Evolutionary conservation across 2,329 filamentous ascomycete genomes (phyloP), one percentile per base, ranked within the genome.

Genomic region (Zasmidium angulare): DNA sequence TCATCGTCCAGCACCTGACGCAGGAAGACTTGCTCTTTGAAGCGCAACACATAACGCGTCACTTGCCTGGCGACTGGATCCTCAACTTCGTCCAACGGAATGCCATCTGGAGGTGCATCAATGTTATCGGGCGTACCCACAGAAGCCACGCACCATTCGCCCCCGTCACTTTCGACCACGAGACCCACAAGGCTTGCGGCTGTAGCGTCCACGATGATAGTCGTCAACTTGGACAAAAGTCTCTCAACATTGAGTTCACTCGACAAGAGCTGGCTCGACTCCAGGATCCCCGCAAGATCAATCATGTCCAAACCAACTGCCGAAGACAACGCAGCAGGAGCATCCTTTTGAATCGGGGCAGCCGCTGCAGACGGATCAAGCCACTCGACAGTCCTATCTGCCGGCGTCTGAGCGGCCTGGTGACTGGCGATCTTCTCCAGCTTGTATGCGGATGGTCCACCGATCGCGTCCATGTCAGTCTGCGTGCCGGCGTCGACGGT

Each of bases 191-290:
- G 79, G 1, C 88, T 88, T 9, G 88, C 89, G 43, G 89, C 89
- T 53, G 89, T 91, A 0, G 88, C 91, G 66, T 92, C 88, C 23
- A 93, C 75, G 51, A 93, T 90, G 62, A 93, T 90, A 62, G 91
- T 86, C 66, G 89, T 90, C 86, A 93, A 91, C 46, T 89, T 92
- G 68, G 88, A 87, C 61, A 93, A 81, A 2, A 93, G 81, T 67
- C 88, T 84, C 63, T 93, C 89, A 12, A 93, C 84, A 64, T 89
- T 84, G 11, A 93, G 76, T 53, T 92, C 88, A 17, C 89, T 92
- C 3, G 89, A 93, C 47, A 93, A 87, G 47, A 93, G 84, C 70
- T 92, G 90, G 10, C 88, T 91, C 2, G 88, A 90, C 66, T 90
- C 86, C 14, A 93, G 79, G 59, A 93, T 93, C 22, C 88, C 88